These are phyloP conservation scores for Papilionanthe hybrid DNA, from an alignment of 116 monocot genomes.

Conservation along the genomic window DNA sequence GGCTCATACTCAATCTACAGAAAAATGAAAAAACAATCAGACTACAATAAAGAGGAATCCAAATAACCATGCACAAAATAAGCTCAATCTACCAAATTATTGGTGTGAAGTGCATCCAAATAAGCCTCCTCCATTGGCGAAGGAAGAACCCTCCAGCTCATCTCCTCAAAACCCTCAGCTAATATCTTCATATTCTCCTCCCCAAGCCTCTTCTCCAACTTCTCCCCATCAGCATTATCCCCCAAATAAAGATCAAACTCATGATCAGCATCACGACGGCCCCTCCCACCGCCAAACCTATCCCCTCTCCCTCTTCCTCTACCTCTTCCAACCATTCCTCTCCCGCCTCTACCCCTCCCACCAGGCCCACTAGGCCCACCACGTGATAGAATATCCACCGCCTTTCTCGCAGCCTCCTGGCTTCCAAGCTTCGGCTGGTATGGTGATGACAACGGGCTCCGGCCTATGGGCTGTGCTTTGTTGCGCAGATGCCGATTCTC, in stretches of 20 bases:
- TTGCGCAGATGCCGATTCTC: constrained; percentile 36
- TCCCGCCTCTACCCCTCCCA: constrained; percentile 18
- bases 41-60: background rate
- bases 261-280: constrained; percentile 8
- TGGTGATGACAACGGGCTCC: background rate
- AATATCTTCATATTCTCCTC: constrained; percentile 48
- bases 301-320: constrained; percentile 7
- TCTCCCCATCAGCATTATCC: constrained; percentile 42
- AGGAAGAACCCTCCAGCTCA: constrained; percentile 31
- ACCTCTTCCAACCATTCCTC: constrained; percentile 15
- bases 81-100: constrained; percentile 38
- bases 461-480: constrained; percentile 7
- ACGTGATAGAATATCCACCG: constrained; percentile 39
- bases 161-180: constrained; percentile 37
- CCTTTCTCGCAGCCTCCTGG: constrained; percentile 44
- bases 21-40: constrained; percentile 8
- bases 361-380: constrained; percentile 17
- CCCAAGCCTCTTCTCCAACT: constrained; percentile 50
- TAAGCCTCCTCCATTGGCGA: constrained; percentile 38
- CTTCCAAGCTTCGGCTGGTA: constrained; percentile 13
- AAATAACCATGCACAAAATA: background rate
- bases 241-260: constrained; percentile 30
- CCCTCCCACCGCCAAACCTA: background rate
- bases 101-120: constrained; percentile 49
- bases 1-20: constrained; percentile 72